phyloP scores from a whole-genome alignment of 1,284 basidiomycete genomes.

The Marasmius fiardii region DNA sequence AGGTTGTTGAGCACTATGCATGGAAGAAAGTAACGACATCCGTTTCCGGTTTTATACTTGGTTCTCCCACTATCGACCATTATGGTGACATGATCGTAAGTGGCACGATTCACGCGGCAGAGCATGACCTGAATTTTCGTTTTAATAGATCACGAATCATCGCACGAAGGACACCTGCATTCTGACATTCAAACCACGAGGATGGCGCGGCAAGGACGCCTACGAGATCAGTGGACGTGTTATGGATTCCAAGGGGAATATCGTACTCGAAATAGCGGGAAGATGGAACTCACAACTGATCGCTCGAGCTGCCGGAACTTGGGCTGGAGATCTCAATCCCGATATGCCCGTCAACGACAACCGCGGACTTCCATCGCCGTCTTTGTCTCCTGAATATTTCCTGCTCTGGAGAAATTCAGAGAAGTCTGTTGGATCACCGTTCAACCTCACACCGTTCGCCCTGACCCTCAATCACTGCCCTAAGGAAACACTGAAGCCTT shows the following conservation, averaged over 20 bases:
- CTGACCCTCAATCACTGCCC: slow-evolving; percentile 88
- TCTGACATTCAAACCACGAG: slow-evolving; percentile 93
- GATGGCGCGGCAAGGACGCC: slow-evolving; percentile 91
- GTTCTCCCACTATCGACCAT: slow-evolving; percentile 93
- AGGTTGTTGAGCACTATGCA: slow-evolving; percentile 80
- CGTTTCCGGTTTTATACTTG: slow-evolving; percentile 92
- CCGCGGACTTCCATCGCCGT: slow-evolving; percentile 37
- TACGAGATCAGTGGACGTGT: slow-evolving; percentile 92
- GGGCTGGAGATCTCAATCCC: slow-evolving; percentile 68
- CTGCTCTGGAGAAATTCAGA: slow-evolving; percentile 93
- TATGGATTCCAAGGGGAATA: slow-evolving; percentile 59
- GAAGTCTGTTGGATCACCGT: slow-evolving; percentile 76
- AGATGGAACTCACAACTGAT: slow-evolving; percentile 96
- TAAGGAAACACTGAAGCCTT: slow-evolving; percentile 62
- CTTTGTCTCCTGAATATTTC: slow-evolving; percentile 61
- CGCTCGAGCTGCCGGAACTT: slow-evolving; percentile 71
- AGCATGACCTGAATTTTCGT: background rate
- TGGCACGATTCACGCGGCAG: slow-evolving; percentile 17
- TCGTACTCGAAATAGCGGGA: slow-evolving; percentile 90
- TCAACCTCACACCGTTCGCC: slow-evolving; percentile 95
- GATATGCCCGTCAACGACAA: slow-evolving; percentile 53
- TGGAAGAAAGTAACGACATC: slow-evolving; percentile 97
- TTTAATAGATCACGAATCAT: slow-evolving; percentile 80
- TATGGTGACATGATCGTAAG: slow-evolving; percentile 92
- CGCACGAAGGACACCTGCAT: slow-evolving; percentile 89